Evolutionary conservation across 768 basidiomycete species (phyloP), one percentile per base, ranked within the genome.

Genomic region (Botryobasidium botryosum): DNA sequence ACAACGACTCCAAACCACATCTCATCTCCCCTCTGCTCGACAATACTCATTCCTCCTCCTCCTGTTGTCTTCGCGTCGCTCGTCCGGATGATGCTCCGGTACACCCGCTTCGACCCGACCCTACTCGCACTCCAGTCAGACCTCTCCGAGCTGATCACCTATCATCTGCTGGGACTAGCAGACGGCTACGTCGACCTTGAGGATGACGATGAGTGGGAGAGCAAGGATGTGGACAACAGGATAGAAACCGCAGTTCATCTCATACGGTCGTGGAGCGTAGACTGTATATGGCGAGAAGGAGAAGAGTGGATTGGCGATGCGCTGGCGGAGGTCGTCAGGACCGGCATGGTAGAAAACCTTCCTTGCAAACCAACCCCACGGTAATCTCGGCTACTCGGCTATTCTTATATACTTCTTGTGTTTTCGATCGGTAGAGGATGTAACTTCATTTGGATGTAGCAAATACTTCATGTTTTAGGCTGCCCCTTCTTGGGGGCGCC

Each of bases 251-350:
- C 57, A 15, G 50, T 46, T 24, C 43, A 37, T 28, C 53, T 24
- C 24, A 52, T 52, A 26, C 46, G 47, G 36, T 27, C n/a, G 35
- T 53, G 48, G 48, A 49, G 51, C 36, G 25, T 29, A 57, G 55
- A 57, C 45, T 55, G 40, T 6, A 41, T 38, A 25, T 44, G 50
- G 44, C n/a, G 42, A 6, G 45, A 49, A 3, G 50, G 43, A 2
- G 62, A 62, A 36, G 59, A 61, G 33, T 63, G 60, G 62, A 59
- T 62, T 29, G 58, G 56, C 18, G 55, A 60, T 51, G 57, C 55
- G n/a, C 51, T 64, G 39, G 51, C n/a, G 21, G 58, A n/a, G n/a
- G n/a, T n/a, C n/a, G n/a, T n/a, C n/a, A n/a, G n/a, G n/a, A n/a
- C n/a, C n/a, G n/a, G n/a, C n/a, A n/a, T n/a, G n/a, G n/a, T n/a